phyloP scores from a whole-genome alignment of 345 rosid genomes.

The Salix purpurea region DNA sequence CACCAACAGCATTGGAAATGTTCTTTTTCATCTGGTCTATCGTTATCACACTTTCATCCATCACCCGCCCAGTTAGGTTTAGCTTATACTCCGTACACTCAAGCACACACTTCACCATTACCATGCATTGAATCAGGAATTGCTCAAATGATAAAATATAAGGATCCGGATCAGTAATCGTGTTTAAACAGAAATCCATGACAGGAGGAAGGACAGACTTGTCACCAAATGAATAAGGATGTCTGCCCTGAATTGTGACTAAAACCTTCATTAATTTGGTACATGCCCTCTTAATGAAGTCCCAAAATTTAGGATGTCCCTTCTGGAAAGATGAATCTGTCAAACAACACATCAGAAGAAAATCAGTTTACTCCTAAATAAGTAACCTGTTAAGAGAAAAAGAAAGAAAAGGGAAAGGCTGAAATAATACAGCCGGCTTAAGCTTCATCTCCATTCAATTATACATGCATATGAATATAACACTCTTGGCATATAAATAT shows the following conservation, averaged over 20 bases:
- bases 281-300: conserved; percentile 76
- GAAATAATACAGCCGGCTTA: no score
- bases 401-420: not conserved
- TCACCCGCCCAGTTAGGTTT: conserved; percentile 76
- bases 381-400: not conserved
- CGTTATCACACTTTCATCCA: conserved; percentile 72
- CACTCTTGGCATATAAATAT: not conserved
- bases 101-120: conserved; percentile 75
- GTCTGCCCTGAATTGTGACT: conserved; percentile 74
- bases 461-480: not conserved
- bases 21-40: conserved; percentile 81
- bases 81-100: conserved; percentile 97
- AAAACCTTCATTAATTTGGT: conserved; percentile 90
- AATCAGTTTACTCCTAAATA: not conserved
- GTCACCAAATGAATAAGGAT: conserved; percentile 95
- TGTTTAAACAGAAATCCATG: conserved; percentile 86
- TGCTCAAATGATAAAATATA: conserved; percentile 58
- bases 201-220: conserved; percentile 73
- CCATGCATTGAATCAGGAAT: conserved; percentile 94
- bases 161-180: conserved; percentile 68
- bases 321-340: conserved; percentile 80
- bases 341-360: conserved; percentile 9
- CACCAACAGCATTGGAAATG: conserved; percentile 59
- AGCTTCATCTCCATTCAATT: not conserved
- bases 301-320: conserved; percentile 60